Conservation (phyloP, 2,329 filamentous ascomycete genomes). For the Colletotrichum higginsianum region DNA sequence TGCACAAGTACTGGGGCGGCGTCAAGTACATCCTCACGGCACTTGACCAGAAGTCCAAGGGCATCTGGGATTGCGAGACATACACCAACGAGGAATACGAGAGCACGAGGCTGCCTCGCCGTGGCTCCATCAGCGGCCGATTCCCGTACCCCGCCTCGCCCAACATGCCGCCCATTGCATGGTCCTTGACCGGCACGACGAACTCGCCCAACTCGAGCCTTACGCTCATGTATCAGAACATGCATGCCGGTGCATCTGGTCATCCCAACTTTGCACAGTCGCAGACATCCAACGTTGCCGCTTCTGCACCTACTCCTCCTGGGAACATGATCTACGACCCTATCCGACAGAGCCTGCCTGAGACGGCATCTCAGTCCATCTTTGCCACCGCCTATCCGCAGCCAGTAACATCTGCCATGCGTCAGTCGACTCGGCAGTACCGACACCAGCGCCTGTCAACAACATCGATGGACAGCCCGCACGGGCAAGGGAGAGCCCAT, state of each 20-base stretch:
- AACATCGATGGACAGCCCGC: constrained; percentile 35
- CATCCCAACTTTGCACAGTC: constrained; percentile 24
- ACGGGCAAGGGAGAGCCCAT: constrained; percentile 40
- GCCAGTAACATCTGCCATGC: constrained; percentile 62
- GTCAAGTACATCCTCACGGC: constrained; percentile 90
- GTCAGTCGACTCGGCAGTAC: constrained; percentile 57
- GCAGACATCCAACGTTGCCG: constrained; percentile 34
- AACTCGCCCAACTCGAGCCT: constrained; percentile 89
- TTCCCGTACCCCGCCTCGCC: constrained; percentile 65
- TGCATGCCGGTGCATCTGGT: constrained; percentile 48
- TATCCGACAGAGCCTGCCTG: constrained; percentile 69
- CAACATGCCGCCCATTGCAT: constrained; percentile 75
- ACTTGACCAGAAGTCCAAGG: constrained; percentile 88
- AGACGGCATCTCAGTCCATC: constrained; percentile 58
- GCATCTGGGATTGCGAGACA: constrained; percentile 83
- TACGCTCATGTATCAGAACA: constrained; percentile 83
- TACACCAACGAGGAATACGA: constrained; percentile 83
- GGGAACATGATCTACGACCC: constrained; percentile 75
- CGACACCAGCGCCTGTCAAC: constrained; percentile 47
- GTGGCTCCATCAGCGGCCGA: constrained; percentile 57
- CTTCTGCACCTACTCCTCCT: constrained; percentile 64
- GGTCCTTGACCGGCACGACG: constrained; percentile 89
- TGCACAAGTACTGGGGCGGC: constrained; percentile 90
- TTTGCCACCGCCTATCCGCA: constrained; percentile 66
- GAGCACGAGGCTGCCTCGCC: constrained; percentile 67